phyloP scores from a whole-genome alignment of 2,329 filamentous ascomycete species.

The Fragosphaeria purpurea region DNA sequence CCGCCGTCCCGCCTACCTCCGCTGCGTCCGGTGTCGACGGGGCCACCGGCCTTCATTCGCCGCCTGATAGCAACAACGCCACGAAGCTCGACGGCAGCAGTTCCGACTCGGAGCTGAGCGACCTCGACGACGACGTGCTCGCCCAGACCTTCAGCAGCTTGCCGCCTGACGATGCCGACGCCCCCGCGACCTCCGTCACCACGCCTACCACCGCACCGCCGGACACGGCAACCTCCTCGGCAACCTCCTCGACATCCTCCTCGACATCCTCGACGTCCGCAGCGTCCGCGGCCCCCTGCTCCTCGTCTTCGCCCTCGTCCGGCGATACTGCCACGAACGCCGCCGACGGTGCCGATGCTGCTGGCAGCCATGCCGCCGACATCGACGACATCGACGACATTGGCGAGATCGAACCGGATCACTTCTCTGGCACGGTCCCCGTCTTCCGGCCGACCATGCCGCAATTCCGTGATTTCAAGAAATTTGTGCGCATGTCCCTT shows the following conservation, averaged over 20 bases:
- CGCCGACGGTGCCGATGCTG: not conserved
- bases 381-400: conserved; percentile 39
- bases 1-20: not conserved
- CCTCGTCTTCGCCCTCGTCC: conserved; percentile 2
- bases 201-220: conserved; percentile 5
- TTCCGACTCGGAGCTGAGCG: conserved; percentile 54
- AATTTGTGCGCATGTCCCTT: conserved; percentile 53
- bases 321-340: conserved; percentile 4
- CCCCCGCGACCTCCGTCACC: conserved; percentile 8
- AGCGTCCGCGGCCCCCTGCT: not conserved
- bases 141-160: conserved; percentile 24
- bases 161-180: conserved; percentile 14
- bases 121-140: conserved; percentile 50
- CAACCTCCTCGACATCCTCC: conserved; percentile 5
- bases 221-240: not conserved
- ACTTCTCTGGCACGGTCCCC: conserved; percentile 85
- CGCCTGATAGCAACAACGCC: conserved; percentile 53
- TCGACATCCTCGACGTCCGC: conserved; percentile 2
- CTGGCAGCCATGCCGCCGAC: not conserved
- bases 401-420: conserved; percentile 71
- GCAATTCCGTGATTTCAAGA: conserved; percentile 88
- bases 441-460: conserved; percentile 94
- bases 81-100: conserved; percentile 46
- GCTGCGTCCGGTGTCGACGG: conserved; percentile 16
- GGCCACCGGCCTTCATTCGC: conserved; percentile 47